Conservation (phyloP, 805 yeast genomes). For the Starmera caribaea region DNA sequence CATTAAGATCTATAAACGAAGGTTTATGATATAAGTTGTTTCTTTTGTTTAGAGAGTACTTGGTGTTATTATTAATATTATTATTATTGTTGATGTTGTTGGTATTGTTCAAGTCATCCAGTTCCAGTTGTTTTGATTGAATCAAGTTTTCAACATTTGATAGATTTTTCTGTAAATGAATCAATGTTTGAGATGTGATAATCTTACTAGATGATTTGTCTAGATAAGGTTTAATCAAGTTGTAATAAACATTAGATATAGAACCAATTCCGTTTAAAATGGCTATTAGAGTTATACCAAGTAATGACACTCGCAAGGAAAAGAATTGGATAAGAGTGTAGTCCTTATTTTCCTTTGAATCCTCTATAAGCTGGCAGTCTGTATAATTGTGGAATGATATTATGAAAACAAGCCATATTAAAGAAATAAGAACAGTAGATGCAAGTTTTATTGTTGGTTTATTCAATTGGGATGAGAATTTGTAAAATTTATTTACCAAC, state of each 20-base stretch:
- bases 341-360: conserved; percentile 4
- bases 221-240: conserved; percentile 2
- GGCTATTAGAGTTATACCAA: conserved; percentile 19
- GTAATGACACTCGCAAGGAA: conserved; percentile 13
- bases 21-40: conserved; percentile 11
- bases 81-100: neutral
- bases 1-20: conserved; percentile 14
- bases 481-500: conserved; percentile 12
- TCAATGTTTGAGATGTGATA: conserved; percentile 3
- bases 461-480: conserved; percentile 3
- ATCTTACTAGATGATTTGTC: conserved; percentile 1
- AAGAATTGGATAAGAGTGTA: conserved; percentile 6
- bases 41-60: conserved; percentile 6
- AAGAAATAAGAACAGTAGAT: conserved; percentile 1
- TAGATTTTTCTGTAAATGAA: conserved; percentile 8
- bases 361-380: conserved; percentile 6
- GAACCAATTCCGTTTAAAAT: conserved; percentile 19
- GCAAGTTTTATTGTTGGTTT: conserved; percentile 4
- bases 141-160: conserved; percentile 14
- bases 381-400: conserved; percentile 12
- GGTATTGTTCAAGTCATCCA: neutral
- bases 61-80: neutral
- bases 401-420: conserved; percentile 12
- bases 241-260: conserved; percentile 18
- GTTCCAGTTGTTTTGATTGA: conserved; percentile 7